Evolutionary conservation across 164 flowering plant species (phyloP), one percentile per base, ranked within the genome.

Genomic region (Nymphaea thermarum): DNA sequence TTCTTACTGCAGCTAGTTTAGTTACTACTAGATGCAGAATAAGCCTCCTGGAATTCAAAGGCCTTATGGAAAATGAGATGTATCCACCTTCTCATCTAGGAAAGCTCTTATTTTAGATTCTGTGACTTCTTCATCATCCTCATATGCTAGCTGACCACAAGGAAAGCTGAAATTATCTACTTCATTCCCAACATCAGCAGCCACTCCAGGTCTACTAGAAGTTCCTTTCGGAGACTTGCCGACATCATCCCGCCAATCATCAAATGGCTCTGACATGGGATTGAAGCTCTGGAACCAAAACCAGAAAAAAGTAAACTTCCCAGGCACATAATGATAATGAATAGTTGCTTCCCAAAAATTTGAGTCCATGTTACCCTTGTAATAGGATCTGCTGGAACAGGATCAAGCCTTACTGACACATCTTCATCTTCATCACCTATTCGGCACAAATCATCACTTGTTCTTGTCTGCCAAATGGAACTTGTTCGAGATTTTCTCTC

Each of bases 121-220:
- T 0, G 86, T 88, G 53, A 86, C 79, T 74, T 86, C 90, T 66
- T 87, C 90, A 53, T 87, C 90, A 62, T 88, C 93, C 68, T 88
- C 90, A 62, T 74, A 72, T 4, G 71, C 72, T 60, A 70, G 47
- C 17, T 70, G 74, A 43, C 77, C 82, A 71, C 83, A 77, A 16
- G 87, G 84, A 77, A 83, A 83, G 36, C 84, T 79, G 77, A 83
- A 83, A 62, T 77, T 82, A 64, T 60, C 69, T 57, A 71, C 80
- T 42, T 43, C 76, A 67, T 74, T 73, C 43, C 43, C 72, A 60
- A 75, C 64, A 17, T 61, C 36, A 8, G 42, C 17, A 6, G 64
- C 64, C 42, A n/a, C 17, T 61, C 36, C 6, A n/a, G 64, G 25
- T n/a, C 60, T 55, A 70, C 76, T 25, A 80, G 83, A 74, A 82